These are phyloP conservation scores for Phyllosticta capitalensis DNA, from an alignment of 2,329 filamentous ascomycete species.

Conservation along the genomic window DNA sequence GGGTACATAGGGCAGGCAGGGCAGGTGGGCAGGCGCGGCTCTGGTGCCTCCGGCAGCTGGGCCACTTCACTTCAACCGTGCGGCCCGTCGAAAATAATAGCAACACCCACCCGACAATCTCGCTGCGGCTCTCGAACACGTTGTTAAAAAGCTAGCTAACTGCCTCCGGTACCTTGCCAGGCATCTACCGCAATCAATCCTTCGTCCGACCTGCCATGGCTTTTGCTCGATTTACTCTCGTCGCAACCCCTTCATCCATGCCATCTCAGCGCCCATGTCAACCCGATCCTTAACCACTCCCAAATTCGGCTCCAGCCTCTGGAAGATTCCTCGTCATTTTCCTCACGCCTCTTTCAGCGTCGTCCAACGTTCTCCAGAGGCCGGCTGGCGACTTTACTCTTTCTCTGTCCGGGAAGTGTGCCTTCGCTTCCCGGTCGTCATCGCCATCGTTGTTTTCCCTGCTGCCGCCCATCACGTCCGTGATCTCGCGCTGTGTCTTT, in stretches of 20 bases:
- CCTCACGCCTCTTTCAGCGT: conserved; percentile 24
- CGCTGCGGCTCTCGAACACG: background rate
- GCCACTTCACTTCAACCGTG: background rate
- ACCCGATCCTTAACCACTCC: background rate
- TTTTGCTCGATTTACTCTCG: background rate
- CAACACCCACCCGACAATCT: background rate
- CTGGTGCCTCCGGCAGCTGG: background rate
- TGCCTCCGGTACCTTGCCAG: background rate
- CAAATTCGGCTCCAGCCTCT: background rate
- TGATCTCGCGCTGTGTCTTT: conserved; percentile 21
- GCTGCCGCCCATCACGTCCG: conserved; percentile 17
- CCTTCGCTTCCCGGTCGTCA: background rate
- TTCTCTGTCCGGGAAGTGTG: background rate
- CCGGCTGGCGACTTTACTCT: background rate
- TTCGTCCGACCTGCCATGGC: background rate
- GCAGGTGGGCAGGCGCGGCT: background rate
- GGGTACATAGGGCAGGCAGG: background rate
- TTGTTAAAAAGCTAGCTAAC: background rate
- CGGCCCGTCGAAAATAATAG: background rate
- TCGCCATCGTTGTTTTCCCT: background rate
- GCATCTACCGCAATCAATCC: background rate
- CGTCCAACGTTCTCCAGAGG: conserved; percentile 16
- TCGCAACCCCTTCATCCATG: background rate
- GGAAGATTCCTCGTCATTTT: conserved; percentile 25
- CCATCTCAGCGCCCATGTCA: background rate